Evolutionary conservation across 805 yeast genomes (phyloP).

Genomic region (Yamadazyma endophytica): DNA sequence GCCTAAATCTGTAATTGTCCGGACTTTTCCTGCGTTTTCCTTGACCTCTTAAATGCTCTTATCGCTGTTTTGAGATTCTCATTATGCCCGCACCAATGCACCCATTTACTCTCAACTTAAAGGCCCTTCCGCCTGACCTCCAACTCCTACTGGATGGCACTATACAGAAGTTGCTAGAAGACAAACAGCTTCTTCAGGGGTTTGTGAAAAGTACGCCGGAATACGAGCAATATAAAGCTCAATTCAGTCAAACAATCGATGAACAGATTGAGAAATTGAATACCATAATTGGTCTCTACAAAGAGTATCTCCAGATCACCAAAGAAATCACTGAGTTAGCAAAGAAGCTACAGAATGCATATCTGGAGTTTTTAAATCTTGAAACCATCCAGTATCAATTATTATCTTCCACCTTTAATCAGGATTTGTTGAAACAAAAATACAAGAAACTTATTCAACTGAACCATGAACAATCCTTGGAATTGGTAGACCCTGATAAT

Average conservation of each 20-base stretch:
- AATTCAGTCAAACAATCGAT: no score
- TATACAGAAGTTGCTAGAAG: constrained; percentile 17
- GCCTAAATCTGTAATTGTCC: no score
- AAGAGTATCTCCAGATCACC: constrained; percentile 17
- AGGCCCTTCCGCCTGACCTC: constrained; percentile 20
- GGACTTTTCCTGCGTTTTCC: no score
- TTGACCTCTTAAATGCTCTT: no score
- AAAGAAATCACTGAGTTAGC: constrained; percentile 21
- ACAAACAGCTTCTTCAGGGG: constrained; percentile 19
- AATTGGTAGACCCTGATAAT: constrained; percentile 7
- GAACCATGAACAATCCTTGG: constrained; percentile 18
- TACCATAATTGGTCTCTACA: constrained; percentile 14
- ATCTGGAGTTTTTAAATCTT: constrained; percentile 28
- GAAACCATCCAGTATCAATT: constrained; percentile 38
- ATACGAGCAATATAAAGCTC: no score
- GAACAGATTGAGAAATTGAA: constrained; percentile 17
- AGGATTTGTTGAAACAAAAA: constrained; percentile 25
- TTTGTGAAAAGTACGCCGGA: constrained; percentile 21
- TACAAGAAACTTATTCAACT: constrained; percentile 20
- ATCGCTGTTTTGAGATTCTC: no score
- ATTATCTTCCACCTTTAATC: constrained; percentile 33
- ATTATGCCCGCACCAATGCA: background rate
- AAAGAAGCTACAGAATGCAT: constrained; percentile 17
- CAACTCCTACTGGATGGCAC: constrained; percentile 23
- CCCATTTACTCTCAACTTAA: constrained; percentile 1